Evolutionary conservation across 805 yeast species (phyloP), one percentile per base, ranked within the genome.

Genomic region (Barnettozyma sucrosica): DNA sequence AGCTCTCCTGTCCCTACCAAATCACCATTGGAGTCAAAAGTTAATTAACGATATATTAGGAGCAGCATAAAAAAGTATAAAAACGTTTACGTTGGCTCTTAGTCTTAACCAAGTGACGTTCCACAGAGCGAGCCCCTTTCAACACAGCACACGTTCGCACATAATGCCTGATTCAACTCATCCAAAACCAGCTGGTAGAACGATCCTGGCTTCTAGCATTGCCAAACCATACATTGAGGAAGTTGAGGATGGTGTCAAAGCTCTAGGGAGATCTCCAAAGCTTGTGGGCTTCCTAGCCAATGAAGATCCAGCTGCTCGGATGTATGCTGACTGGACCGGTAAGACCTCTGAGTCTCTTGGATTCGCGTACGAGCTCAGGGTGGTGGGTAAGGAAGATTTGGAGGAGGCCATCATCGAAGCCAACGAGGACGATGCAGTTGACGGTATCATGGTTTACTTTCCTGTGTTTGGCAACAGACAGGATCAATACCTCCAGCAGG

Each of bases 371-470:
- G 92, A 89, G 63, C 69, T 93, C 53, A 76, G 80, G 57, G 81
- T 85, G 18, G 71, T 70, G 18, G 78, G 77, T 55, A 89, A 86
- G 63, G 96, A 93, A 55, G 84, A 82, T 30, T 73, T 93, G 51
- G 99, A 93, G 65, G 89, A 83, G 55, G 82, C 80, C 28, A 80
- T 93, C 51, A 77, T 89, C 41, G 80, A 77, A 37, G 97, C 98
- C 50, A 93, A 93, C 64, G 71, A 72, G 25, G 92, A 90, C 60
- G 79, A 76, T 47, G 56, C 64, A 1, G 87, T 92, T 36, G 83
- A 89, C 62, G 99, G 98, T 21, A 93, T 93, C 55, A 89, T 93
- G 86, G 92, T 93, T 14, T 93, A 93, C 66, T 93, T 92, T 77
- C 99, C 99, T 0, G 98, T 93, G 3, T 93, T 88, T 67, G 97